A percentile compares a stretch with the other conserved stretches of the same genome.
Conservation (phyloP, 495 filamentous ascomycete species). For the Trichoderma gamsii region DNA sequence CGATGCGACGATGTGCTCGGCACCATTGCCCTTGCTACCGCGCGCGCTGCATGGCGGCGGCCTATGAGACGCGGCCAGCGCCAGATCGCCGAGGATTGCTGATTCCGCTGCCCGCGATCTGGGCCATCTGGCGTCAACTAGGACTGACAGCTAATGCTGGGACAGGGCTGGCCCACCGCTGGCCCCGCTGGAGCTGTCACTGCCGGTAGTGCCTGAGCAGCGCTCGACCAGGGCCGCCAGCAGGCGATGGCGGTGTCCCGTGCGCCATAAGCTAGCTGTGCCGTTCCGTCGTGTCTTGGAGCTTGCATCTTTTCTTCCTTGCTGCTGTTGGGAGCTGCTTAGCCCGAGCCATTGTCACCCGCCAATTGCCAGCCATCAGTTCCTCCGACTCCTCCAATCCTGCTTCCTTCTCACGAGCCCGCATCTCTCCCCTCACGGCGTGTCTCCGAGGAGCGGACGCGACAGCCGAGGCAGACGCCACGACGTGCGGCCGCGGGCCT, state of each 20-base stretch:
- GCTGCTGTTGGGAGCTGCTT: not conserved
- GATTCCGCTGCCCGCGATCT: not conserved
- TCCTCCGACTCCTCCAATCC: too few species aligned
- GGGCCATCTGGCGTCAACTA: not conserved
- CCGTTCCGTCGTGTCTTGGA: not conserved
- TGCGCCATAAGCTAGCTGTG: not conserved
- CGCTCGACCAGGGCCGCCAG: not conserved
- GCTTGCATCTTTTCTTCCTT: not conserved
- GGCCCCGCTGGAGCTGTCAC: constrained; percentile 11
- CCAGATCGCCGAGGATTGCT: constrained; percentile 6
- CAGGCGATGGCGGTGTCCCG: not conserved
- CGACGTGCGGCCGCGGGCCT: not conserved
- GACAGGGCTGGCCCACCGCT: not conserved
- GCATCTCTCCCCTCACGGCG: too few species aligned
- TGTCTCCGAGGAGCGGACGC: too few species aligned
- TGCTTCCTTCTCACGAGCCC: too few species aligned
- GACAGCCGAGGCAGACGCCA: too few species aligned
- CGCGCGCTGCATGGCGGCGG: not conserved
- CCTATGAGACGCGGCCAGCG: not conserved
- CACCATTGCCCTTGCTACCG: not conserved
- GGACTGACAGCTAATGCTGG: not conserved
- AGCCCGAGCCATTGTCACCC: too few species aligned
- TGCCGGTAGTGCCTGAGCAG: not conserved
- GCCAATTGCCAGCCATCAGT: too few species aligned
- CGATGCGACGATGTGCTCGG: not conserved